Base-by-base conservation (phyloP, 2,329 filamentous ascomycete genomes). In the Huntiella decipiens region DNA sequence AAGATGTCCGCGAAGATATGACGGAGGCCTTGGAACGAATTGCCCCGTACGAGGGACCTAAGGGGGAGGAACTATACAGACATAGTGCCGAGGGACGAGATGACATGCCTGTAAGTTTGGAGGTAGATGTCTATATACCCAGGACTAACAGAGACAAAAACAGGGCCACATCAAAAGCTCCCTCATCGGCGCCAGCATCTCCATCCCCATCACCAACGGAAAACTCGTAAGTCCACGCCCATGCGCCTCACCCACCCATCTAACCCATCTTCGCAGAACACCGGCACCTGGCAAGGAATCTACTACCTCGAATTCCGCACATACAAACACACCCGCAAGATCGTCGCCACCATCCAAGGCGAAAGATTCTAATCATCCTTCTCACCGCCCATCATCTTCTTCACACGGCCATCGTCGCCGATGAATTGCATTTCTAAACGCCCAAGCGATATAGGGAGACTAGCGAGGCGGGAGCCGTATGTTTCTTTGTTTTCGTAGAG, bases 361-460 rank as follows among this genome's bases (percentile, higher is more conserved):
- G 82, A 95, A 65, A 77, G 77, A 60, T 45, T 49, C 64, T 65
- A 45, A 66, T 4, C 86, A 85, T 0, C 87, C 95, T 22, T 71
- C 2, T 86, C 84, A 16, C 88, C 82, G 5, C 93, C 79, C 47
- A 19, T 0, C 4, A 4, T 19, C 17, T 19, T 19, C 17, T 19
- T 4, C 5, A 19, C 17, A 19, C 92, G 79, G 49, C 86, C 88
- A 42, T 84, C 73, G 63, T 98, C 91, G 60, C 98, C 85, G 38
- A 96, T 81, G 55, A 94, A 96, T 58, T 98, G 87, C 58, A 96
- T 96, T 63, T 95, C 92, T 65, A 96, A 98, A 46, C 86, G 74
- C 52, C 86, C 94, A 8, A 98, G 73, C 4, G 96, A 71, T 60
- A 98, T 91, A 0, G 91, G 91, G 47, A 98, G 96, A 1, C 91